Evolutionary conservation across 257 asterid genomes (phyloP).

Genomic region (Solanum ossicruentum): DNA sequence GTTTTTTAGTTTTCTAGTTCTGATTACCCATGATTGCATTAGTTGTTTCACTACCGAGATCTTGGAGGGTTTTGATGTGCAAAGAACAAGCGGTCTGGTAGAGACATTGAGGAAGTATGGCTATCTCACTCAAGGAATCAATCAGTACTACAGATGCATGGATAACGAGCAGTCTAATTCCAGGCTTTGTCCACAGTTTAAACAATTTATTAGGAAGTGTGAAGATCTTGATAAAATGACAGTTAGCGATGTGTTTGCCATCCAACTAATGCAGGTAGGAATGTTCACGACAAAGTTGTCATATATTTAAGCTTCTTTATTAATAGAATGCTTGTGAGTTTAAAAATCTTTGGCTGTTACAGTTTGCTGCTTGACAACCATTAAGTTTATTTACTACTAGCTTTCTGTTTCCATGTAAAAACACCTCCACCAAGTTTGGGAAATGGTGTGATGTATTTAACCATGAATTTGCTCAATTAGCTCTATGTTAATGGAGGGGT

Average conservation of each 20-base stretch:
- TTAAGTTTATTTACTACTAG: neutral
- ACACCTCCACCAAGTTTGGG: neutral
- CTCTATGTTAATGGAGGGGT: neutral
- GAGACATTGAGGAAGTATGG: slow-evolving; percentile 90
- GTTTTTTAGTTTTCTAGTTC: slow-evolving; percentile 1
- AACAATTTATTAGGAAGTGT: slow-evolving; percentile 58
- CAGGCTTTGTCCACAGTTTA: slow-evolving; percentile 49
- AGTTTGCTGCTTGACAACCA: neutral
- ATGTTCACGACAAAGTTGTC: neutral
- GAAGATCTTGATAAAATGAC: slow-evolving; percentile 82
- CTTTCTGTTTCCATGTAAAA: neutral
- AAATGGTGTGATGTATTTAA: neutral
- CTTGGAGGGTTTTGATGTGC: slow-evolving; percentile 96
- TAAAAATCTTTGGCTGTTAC: neutral
- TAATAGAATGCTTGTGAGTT: neutral
- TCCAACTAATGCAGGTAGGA: slow-evolving; percentile 95
- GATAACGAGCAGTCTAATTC: slow-evolving; percentile 25
- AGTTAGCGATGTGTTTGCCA: slow-evolving; percentile 79
- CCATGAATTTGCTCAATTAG: neutral
- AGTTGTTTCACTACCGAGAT: slow-evolving; percentile 98
- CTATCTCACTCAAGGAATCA: slow-evolving; percentile 69
- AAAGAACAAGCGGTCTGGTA: slow-evolving; percentile 72
- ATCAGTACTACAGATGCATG: slow-evolving; percentile 52
- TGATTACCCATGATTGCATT: slow-evolving; percentile 12
- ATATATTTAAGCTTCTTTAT: neutral